phyloP scores from a whole-genome alignment of 176 grass and related monocot genomes.

The Thinopyrum elongatum region DNA sequence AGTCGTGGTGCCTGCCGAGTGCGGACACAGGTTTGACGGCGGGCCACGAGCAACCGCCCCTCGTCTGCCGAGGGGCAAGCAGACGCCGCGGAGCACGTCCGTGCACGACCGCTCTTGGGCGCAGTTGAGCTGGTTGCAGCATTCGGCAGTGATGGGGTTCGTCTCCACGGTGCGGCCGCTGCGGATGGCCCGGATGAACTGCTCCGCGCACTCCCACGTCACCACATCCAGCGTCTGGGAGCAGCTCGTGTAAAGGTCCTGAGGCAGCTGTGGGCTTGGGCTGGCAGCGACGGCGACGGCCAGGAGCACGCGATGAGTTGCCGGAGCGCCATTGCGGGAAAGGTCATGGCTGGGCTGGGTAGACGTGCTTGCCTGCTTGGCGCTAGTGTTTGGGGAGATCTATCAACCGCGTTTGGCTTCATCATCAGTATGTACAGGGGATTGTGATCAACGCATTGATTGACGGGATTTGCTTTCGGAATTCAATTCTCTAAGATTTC shows the following conservation, averaged over 20 bases:
- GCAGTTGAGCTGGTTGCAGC: neutral
- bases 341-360: neutral
- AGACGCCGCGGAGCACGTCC: neutral
- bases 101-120: neutral
- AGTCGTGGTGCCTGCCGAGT: neutral
- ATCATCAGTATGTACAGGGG: neutral
- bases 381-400: neutral
- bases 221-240: neutral
- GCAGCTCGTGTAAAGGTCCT: neutral
- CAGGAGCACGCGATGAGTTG: neutral
- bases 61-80: neutral
- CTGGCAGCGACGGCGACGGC: neutral
- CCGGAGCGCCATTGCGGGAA: neutral
- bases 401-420: neutral
- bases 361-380: neutral
- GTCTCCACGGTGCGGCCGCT: neutral
- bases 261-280: neutral
- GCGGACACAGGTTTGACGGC: neutral
- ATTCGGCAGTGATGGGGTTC: neutral
- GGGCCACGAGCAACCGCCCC: neutral
- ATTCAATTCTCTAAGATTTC: neutral
- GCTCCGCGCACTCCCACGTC: neutral
- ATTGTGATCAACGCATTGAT: neutral
- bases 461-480: neutral
- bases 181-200: neutral